phyloP scores from a whole-genome alignment of 768 basidiomycete species.

The Russula virescens region DNA sequence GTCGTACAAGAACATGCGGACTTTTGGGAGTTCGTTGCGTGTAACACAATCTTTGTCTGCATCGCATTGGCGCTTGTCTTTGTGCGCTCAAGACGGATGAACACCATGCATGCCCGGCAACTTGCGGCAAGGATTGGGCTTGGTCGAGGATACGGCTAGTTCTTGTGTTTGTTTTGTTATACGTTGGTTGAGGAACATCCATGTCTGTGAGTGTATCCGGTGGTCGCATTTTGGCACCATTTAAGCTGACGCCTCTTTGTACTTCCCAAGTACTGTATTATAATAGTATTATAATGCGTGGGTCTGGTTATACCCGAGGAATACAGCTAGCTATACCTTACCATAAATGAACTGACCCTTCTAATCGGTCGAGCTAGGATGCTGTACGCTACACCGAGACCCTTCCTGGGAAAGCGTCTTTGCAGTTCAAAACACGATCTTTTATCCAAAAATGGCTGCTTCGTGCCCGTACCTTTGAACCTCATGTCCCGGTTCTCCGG shows the following conservation, averaged over 20 bases:
- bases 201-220: constrained; percentile 8
- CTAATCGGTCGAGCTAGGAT: background rate
- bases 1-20: constrained; percentile 72
- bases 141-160: constrained; percentile 24
- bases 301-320: background rate
- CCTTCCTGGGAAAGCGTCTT: background rate
- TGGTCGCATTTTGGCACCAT: no score
- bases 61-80: constrained; percentile 62
- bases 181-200: background rate
- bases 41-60: constrained; percentile 68
- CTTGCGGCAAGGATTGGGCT: constrained; percentile 85
- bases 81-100: constrained; percentile 60
- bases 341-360: background rate
- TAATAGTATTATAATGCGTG: background rate
- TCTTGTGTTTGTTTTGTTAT: constrained; percentile 4
- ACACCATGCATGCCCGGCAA: constrained; percentile 69
- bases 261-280: constrained; percentile 16
- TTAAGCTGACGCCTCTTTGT: constrained; percentile 1
- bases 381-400: background rate
- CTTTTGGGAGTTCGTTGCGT: constrained; percentile 87
- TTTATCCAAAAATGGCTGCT: background rate
- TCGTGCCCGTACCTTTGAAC: background rate
- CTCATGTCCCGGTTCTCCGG: background rate
- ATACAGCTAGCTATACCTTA: constrained; percentile 9
- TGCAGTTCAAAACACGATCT: background rate